These are phyloP conservation scores for Mesotaenium endlicherianum DNA, from an alignment of 139 green algal species.

Conservation along the genomic window DNA sequence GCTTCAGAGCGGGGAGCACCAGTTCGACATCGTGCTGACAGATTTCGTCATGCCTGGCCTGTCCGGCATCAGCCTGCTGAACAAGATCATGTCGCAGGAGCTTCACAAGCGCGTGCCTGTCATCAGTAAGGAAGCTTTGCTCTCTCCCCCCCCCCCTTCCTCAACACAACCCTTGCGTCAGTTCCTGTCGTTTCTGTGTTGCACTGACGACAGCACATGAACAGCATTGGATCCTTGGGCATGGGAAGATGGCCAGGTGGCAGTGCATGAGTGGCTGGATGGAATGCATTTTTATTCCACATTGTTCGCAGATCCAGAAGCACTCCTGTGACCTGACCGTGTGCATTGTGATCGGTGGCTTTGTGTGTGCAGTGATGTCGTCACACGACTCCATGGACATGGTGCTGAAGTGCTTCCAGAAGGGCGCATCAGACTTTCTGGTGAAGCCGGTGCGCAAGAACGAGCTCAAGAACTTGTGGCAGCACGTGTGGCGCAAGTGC, in stretches of 20 bases:
- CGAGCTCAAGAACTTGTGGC: conserved; percentile 83
- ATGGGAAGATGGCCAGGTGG: no score
- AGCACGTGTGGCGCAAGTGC: conserved; percentile 67
- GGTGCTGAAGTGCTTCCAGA: conserved; percentile 61
- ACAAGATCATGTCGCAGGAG: conserved; percentile 46
- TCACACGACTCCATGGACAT: conserved; percentile 47
- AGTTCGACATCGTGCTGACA: conserved; percentile 54
- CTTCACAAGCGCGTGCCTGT: conserved; percentile 31
- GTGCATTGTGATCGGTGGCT: no score
- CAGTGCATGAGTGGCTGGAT: no score
- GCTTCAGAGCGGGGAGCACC: conserved; percentile 5
- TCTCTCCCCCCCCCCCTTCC: no score
- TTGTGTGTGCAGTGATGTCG: conserved; percentile 51
- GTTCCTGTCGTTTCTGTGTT: no score
- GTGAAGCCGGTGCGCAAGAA: conserved; percentile 81
- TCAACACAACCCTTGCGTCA: no score
- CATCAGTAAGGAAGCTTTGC: no score
- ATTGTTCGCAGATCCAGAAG: no score
- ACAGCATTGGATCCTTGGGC: no score
- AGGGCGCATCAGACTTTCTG: conserved; percentile 83
- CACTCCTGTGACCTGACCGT: no score
- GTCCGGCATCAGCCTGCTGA: conserved; percentile 44
- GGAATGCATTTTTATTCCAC: no score
- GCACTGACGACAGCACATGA: no score
- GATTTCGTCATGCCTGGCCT: conserved; percentile 52